Base-by-base conservation (phyloP, 139 green algal species). In the Deuterostichococcus epilithicus region DNA sequence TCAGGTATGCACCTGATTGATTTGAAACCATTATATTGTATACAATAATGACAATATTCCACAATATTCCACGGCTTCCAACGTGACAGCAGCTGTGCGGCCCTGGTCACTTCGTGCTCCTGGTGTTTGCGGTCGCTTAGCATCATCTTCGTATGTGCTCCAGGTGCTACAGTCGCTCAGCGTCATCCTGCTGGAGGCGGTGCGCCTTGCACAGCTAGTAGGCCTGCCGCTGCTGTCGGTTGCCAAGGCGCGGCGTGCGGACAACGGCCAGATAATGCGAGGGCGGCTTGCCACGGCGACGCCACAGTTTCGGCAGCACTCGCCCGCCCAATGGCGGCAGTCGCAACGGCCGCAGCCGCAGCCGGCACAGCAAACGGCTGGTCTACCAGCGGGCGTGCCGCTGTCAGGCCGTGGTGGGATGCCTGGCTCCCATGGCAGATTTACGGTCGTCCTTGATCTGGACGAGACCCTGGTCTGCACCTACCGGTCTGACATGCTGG, bases 391-490 rank as follows among this genome's bases (percentile, higher is more conserved):
- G 47, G 47, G 47, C 18, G 18, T 28, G 47, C 47, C 20, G 15
- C 20, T 63, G 47, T 15, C 47, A 28, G 15, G 47, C 15, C 20
- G 47, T 63, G 47, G 18, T 28, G 18, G 18, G 30, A 26, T 69
- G 6, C 28, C 33, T 25, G 5, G 68, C 72, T n/a, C n/a, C n/a
- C n/a, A n/a, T n/a, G 18, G 52, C 52, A 23, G 52, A 20, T 63
- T 63, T 20, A 63, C 86, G 70, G 80, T 93, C 28, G 81, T 87
- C 5, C 76, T 93, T 3, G 88, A 93, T 75, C 66, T 93, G 69
- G 88, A 93, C 35, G 87, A 92, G 37, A 92, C 88, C 4, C 76
- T 93, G 26, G 77, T 93, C 15, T 85, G 76, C 30, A 81, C 86
- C 30, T 84, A 85, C 70, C 35, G 36, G 23, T 13, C 35, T 5